These are phyloP conservation scores for Clausena lansium DNA, from an alignment of 345 rosid genomes.

Conservation along the genomic window DNA sequence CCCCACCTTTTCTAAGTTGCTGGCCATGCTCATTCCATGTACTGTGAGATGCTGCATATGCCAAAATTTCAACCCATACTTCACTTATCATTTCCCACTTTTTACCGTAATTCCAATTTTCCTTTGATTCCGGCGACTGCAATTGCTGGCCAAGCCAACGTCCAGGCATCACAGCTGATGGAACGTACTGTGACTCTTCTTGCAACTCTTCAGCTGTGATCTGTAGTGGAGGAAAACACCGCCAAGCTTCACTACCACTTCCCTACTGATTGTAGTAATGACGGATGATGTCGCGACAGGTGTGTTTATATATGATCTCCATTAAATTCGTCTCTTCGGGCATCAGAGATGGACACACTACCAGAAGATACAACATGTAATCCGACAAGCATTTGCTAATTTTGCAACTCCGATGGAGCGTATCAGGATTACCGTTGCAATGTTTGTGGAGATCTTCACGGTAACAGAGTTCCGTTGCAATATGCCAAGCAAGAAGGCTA, in stretches of 20 bases:
- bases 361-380: neutral
- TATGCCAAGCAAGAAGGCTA: neutral
- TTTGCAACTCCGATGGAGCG: neutral
- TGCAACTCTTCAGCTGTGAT: neutral
- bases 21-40: conserved; percentile 30
- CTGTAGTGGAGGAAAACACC: too few species aligned
- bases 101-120: neutral
- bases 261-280: too few species aligned
- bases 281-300: too few species aligned
- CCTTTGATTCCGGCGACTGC: neutral
- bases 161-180: conserved; percentile 32
- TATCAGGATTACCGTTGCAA: neutral
- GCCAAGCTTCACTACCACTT: too few species aligned
- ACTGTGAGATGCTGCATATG: conserved; percentile 9
- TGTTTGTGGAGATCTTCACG: neutral
- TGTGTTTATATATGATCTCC: too few species aligned
- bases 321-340: too few species aligned
- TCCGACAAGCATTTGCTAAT: neutral
- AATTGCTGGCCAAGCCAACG: conserved; percentile 25
- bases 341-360: too few species aligned
- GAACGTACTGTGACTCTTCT: neutral
- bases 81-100: conserved; percentile 38
- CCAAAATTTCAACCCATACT: conserved; percentile 45
- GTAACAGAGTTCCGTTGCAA: neutral
- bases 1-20: conserved; percentile 36